Evolutionary conservation across 148 eudicot genomes (phyloP).

Genomic region (Rhododendron ovatum): DNA sequence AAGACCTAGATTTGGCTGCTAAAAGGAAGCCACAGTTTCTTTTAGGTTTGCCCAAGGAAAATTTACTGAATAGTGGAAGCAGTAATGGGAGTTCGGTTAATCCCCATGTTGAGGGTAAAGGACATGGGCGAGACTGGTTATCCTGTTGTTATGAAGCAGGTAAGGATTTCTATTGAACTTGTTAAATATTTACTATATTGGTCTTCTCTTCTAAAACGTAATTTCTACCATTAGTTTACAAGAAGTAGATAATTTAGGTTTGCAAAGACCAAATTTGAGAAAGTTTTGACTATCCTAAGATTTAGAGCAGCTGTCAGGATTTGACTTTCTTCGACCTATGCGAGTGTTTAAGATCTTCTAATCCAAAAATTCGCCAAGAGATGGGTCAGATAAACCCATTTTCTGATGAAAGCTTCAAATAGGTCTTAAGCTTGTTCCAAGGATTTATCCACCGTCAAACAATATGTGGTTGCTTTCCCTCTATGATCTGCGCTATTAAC

Average conservation of each 20-base stretch:
- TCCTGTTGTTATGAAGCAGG: slow-evolving; percentile 52
- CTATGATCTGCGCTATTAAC: neutral
- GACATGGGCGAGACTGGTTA: slow-evolving; percentile 41
- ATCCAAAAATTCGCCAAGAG: neutral
- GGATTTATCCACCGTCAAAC: neutral
- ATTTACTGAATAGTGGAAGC: slow-evolving; percentile 24
- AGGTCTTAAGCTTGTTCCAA: neutral
- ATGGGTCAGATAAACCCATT: neutral
- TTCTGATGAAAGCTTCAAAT: neutral
- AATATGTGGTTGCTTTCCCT: neutral
- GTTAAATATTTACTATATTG: neutral
- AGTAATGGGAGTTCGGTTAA: slow-evolving; percentile 28
- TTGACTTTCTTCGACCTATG: neutral
- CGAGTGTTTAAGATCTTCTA: neutral
- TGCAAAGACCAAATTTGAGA: neutral
- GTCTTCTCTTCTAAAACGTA: neutral
- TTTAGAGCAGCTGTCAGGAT: neutral
- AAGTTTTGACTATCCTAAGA: neutral
- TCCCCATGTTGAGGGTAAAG: slow-evolving; percentile 25
- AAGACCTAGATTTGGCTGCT: slow-evolving; percentile 24
- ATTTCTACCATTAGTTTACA: neutral
- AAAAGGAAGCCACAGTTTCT: slow-evolving; percentile 25
- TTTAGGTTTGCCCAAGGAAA: slow-evolving; percentile 31
- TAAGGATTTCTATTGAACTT: slow-evolving; percentile 20
- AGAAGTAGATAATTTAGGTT: neutral